Percentiles rank a stretch among this genome's conserved stretches.
Conservation (phyloP, 73 alveolate genomes). For the Tetrahymena elliotti region DNA sequence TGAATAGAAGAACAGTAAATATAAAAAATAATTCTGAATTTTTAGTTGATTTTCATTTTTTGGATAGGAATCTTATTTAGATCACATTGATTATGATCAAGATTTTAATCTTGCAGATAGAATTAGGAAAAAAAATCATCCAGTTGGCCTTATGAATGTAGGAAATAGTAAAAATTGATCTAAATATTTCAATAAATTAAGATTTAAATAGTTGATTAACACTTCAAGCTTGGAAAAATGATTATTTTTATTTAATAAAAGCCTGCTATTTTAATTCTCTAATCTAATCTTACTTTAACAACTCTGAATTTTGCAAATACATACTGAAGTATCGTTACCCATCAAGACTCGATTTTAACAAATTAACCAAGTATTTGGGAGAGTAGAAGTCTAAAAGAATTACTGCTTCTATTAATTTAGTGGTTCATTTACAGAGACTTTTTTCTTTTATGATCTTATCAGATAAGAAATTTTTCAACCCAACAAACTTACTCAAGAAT, state of each 20-base stretch:
- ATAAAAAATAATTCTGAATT: neutral
- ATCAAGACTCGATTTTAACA: slow-evolving; percentile 1
- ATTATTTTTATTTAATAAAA: neutral
- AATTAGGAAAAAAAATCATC: slow-evolving; percentile 37
- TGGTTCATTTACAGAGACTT: slow-evolving; percentile 30
- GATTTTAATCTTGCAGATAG: slow-evolving; percentile 4
- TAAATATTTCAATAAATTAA: no score
- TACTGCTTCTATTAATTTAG: slow-evolving; percentile 38
- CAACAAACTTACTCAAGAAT: slow-evolving; percentile 50
- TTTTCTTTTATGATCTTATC: slow-evolving; percentile 59
- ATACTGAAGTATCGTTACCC: slow-evolving; percentile 45
- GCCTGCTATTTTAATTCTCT: slow-evolving; percentile 79
- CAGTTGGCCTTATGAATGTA: slow-evolving; percentile 69
- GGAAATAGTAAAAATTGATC: slow-evolving; percentile 48
- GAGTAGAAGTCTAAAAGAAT: slow-evolving; percentile 14
- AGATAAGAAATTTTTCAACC: slow-evolving; percentile 62
- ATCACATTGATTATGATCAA: neutral
- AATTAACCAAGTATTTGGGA: neutral
- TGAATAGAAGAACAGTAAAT: neutral
- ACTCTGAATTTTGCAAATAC: slow-evolving; percentile 54
- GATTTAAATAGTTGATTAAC: no score
- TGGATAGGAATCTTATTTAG: neutral
- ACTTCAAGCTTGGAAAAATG: neutral
- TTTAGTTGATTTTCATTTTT: neutral
- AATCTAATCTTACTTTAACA: slow-evolving; percentile 58